Percentiles rank a stretch among this genome's conserved stretches.
phyloP scores from a whole-genome alignment of 768 basidiomycete species.

The Lactarius trivialis region DNA sequence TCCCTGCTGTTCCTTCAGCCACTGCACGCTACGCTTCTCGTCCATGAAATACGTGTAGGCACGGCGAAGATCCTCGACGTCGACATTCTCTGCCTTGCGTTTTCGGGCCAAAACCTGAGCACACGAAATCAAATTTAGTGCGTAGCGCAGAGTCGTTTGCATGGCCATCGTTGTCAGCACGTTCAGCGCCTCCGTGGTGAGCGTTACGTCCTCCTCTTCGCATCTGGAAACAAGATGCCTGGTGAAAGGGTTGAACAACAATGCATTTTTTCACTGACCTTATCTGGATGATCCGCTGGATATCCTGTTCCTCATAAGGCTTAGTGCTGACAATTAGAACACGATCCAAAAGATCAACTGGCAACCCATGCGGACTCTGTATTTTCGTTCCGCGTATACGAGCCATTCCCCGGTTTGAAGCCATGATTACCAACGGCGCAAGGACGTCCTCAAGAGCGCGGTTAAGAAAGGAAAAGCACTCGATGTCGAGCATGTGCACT shows the following conservation, averaged over 20 bases:
- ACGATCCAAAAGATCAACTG: slow-evolving; percentile 89
- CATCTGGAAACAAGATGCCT: slow-evolving; percentile 43
- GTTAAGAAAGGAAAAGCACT: slow-evolving; percentile 98
- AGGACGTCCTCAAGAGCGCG: slow-evolving; percentile 91
- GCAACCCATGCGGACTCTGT: slow-evolving; percentile 90
- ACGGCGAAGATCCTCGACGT: slow-evolving; percentile 75
- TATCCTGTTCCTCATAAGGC: slow-evolving; percentile 76
- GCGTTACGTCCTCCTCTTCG: slow-evolving; percentile 90
- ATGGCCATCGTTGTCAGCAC: slow-evolving; percentile 86
- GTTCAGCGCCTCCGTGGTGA: slow-evolving; percentile 62
- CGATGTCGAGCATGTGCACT: slow-evolving; percentile 99
- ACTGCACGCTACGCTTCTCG: slow-evolving; percentile 86
- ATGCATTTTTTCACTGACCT: slow-evolving; percentile 42
- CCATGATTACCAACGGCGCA: slow-evolving; percentile 96
- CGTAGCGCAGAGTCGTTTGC: slow-evolving; percentile 88
- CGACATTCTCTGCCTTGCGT: slow-evolving; percentile 74
- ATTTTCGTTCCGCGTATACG: slow-evolving; percentile 94
- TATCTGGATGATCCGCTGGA: slow-evolving; percentile 88
- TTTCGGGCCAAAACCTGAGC: slow-evolving; percentile 80
- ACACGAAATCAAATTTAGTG: slow-evolving; percentile 91
- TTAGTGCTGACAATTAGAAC: slow-evolving; percentile 94
- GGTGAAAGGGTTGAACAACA: neutral
- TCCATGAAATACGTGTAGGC: slow-evolving; percentile 91
- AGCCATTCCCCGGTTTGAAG: slow-evolving; percentile 92
- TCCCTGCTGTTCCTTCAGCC: slow-evolving; percentile 82